These are phyloP conservation scores for Argentina anserina DNA, from an alignment of 306 rosid genomes.

Conservation along the genomic window DNA sequence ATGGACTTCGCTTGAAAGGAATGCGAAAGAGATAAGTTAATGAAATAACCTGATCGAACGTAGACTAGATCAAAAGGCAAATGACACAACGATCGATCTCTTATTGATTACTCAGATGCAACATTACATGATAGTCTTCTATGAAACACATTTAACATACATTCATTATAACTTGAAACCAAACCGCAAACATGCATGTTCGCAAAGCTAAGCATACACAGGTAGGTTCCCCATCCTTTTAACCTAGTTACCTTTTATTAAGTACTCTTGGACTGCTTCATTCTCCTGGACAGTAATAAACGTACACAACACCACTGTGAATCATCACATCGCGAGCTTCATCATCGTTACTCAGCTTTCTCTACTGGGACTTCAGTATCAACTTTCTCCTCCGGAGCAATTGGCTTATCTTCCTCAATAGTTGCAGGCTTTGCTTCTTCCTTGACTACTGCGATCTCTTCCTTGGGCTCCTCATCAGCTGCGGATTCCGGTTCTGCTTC, in stretches of 20 bases:
- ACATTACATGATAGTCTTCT: constrained; percentile 11
- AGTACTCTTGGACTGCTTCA: neutral
- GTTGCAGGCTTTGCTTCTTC: constrained; percentile 36
- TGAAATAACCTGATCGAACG: neutral
- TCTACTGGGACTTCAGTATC: constrained; percentile 16
- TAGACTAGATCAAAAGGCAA: neutral
- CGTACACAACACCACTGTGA: neutral
- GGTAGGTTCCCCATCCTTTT: constrained; percentile 3
- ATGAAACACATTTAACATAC: constrained; percentile 15
- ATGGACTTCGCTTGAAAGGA: neutral
- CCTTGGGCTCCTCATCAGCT: constrained; percentile 28
- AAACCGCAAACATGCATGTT: neutral
- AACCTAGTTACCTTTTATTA: neutral
- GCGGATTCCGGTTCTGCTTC: constrained; percentile 19
- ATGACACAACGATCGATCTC: neutral
- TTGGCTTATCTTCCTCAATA: constrained; percentile 35
- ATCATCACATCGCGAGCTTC: neutral
- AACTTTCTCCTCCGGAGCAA: constrained; percentile 29
- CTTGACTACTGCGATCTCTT: constrained; percentile 19
- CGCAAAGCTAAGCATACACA: neutral
- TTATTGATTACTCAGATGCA: neutral
- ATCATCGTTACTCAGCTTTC: constrained; percentile 31
- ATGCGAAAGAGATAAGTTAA: neutral
- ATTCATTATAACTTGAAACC: constrained; percentile 6
- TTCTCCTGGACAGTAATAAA: neutral